Base-by-base conservation (phyloP, 331 rosid species). In the Malus hybrid region DNA sequence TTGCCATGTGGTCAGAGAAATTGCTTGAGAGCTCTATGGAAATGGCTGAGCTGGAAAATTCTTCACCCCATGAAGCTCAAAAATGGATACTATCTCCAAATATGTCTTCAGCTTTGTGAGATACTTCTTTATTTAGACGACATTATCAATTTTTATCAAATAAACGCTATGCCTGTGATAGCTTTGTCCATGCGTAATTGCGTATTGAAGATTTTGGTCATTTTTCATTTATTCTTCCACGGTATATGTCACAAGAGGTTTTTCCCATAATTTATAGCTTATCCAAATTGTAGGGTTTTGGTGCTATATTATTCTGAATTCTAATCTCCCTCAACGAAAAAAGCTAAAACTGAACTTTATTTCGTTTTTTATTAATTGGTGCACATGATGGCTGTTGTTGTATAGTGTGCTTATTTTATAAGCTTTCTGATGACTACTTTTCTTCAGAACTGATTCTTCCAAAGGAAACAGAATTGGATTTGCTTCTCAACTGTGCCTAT, bases 1-100 rank as follows among this genome's bases (percentile, higher is more conserved):
- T 86, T 72, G 81, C 93, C 77, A 78, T 82, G 73, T 92, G 93
- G 97, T 84, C 93, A 69, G 99, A 92, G 84, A 89, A 88, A 82
- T 83, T 85, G 87, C 80, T 90, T 66, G 96, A 90, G 79, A 92
- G 77, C 88, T 92, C 99, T 74, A 74, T 90, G 86, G 95, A 89
- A 83, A 94, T 94, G 99, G 99, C 99, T 70, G 99, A 90, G 83
- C 68, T 94, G 87, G 99, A 94, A 92, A 94, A 94, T 79, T 84
- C 80, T 78, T 88, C 97, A 14, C 97, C 99, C 70, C 87, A 88
- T 74, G 99, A 94, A 42, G 95, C 99, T 75, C 89, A 88, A 83
- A 94, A 89, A 83, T 94, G 99, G 99, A 81, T 85, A 58, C 72
- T 92, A 72, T 81, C 86, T 79, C 91, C 93, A 72, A 85, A 78